Base-by-base conservation (phyloP, 192 early-diverging fungal genomes). In the Coemansia sp. region DNA sequence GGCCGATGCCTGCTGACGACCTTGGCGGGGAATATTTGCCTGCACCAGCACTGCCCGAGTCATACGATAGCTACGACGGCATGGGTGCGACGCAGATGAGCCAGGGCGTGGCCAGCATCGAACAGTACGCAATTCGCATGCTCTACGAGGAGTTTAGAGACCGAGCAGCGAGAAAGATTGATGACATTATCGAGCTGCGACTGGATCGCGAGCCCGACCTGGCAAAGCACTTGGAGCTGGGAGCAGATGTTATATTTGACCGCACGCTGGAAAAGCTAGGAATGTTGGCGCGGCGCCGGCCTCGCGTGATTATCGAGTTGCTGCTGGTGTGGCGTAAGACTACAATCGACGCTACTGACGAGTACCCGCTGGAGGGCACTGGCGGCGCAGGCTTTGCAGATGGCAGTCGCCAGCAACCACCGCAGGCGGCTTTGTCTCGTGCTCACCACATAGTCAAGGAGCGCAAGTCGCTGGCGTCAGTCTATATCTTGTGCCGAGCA, bases 401-500 rank as follows among this genome's bases (percentile, higher is more conserved):
- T 15, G 59, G 59, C 16, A 41, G 29, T 44, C 59, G 57, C 24
- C 63, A 18, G 49, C 70, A 13, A 27, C 33, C 62, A 33, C 49
- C 70, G 16, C 40, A 74, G 68, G 47, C 66, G 55, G 47, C 71
- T 11, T 16, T 79, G 77, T 61, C 80, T 63, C 70, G 72, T 55
- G 86, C 88, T 12, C 54, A 82, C 59, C 67, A 81, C 49, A 80
- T 85, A 10, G 51, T 71, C 13, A 59, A 71, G 38, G 85, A 86
- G 67, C 75, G 85, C 43, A 71, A 68, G 41, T 78, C 91, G 76
- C 80, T 92, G 34, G 88, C 85, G 2, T 89, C 93, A 0, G 86
- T 91, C n/a, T 94, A 90, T 78, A 96, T 99, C 47, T 77, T 98
- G 41, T 95, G 95, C 70, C 87, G 96, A 0, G 91, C 92, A 0